Percentiles rank a stretch among this genome's conserved stretches.
phyloP scores from a whole-genome alignment of 164 flowering plant species.

The Magnolia officinalis region DNA sequence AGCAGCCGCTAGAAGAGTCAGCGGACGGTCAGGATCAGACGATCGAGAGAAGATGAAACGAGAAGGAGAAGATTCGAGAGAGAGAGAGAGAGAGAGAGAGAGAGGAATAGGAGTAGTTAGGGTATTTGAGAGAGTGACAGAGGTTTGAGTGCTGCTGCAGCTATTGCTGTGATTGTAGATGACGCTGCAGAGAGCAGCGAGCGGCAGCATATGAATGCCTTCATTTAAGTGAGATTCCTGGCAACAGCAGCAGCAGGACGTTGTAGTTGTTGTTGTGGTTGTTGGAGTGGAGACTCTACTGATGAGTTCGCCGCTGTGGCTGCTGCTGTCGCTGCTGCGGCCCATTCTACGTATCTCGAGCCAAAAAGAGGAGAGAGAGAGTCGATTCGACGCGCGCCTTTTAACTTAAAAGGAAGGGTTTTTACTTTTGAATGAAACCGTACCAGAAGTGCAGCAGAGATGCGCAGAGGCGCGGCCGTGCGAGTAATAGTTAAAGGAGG shows the following conservation, averaged over 20 bases:
- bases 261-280: background rate
- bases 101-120: background rate
- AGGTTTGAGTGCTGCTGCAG: background rate
- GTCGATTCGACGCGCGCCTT: too few species aligned
- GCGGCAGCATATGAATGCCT: background rate
- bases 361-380: too few species aligned
- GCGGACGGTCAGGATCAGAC: background rate
- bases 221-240: background rate
- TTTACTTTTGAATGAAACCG: too few species aligned
- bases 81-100: background rate
- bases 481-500: too few species aligned
- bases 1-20: background rate
- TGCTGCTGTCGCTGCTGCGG: background rate
- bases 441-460: too few species aligned
- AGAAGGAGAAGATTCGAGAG: background rate
- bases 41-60: background rate
- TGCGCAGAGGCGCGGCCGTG: too few species aligned
- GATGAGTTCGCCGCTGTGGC: background rate
- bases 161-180: background rate
- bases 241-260: background rate
- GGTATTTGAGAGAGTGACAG: background rate
- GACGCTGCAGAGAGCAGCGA: background rate
- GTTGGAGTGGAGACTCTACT: background rate
- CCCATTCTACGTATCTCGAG: background rate
- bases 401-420: too few species aligned